Conservation (phyloP, 129 eudicot species). For the Centrapalus pauciflorus region DNA sequence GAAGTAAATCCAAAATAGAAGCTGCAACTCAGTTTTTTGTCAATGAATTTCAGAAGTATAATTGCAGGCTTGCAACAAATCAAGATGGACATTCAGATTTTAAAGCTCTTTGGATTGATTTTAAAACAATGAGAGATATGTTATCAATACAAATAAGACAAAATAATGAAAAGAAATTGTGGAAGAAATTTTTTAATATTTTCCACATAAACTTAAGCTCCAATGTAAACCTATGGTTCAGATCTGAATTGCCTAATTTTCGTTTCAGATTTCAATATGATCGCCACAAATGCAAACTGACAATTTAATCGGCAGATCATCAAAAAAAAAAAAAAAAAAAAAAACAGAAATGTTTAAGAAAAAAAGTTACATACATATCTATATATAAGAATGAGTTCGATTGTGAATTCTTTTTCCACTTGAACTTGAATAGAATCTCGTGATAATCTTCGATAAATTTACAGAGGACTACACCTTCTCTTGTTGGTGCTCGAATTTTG, state of each 20-base stretch:
- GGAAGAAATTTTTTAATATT: background rate
- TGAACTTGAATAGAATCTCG: background rate
- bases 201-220: background rate
- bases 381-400: slow-evolving; percentile 9
- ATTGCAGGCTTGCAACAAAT: slow-evolving; percentile 13
- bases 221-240: slow-evolving; percentile 16
- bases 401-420: slow-evolving; percentile 3
- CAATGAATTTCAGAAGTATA: background rate
- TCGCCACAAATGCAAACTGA: background rate
- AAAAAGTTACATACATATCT: slow-evolving; percentile 14
- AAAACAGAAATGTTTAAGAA: background rate
- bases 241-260: slow-evolving; percentile 19
- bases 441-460: background rate
- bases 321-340: too few relatives aligned
- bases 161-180: background rate
- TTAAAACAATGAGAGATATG: background rate
- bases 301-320: slow-evolving; percentile 12
- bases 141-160: background rate
- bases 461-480: slow-evolving; percentile 12
- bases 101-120: background rate
- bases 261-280: slow-evolving; percentile 3
- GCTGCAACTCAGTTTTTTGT: slow-evolving; percentile 5
- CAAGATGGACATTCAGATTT: slow-evolving; percentile 14
- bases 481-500: slow-evolving; percentile 8
- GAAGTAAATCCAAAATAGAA: slow-evolving; percentile 17